These are phyloP conservation scores for Lentithecium fluviatile DNA, from an alignment of 495 filamentous ascomycete genomes.

Conservation along the genomic window DNA sequence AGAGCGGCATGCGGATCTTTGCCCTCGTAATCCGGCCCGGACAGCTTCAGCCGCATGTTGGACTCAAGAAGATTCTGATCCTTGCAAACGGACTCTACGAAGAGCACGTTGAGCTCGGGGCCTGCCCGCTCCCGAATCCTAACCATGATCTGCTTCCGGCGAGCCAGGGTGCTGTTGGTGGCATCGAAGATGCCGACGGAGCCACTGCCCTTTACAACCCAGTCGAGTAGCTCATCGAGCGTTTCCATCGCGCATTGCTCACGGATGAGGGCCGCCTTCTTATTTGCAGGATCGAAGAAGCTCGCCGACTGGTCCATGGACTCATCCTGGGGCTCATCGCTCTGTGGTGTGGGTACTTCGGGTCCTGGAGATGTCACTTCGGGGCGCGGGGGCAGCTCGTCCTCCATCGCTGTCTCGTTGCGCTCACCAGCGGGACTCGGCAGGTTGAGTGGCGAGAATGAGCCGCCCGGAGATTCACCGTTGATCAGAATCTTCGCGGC, in stretches of 20 bases:
- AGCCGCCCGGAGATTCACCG: slow-evolving; percentile 30
- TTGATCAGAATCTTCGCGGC: slow-evolving; percentile 44
- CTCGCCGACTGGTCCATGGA: slow-evolving; percentile 81
- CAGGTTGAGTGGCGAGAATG: slow-evolving; percentile 20
- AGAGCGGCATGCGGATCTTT: slow-evolving; percentile 82
- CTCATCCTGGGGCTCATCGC: slow-evolving; percentile 36
- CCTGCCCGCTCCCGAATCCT: slow-evolving; percentile 81
- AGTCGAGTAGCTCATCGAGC: slow-evolving; percentile 85
- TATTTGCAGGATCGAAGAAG: slow-evolving; percentile 93
- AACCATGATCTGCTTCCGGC: slow-evolving; percentile 78
- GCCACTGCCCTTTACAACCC: slow-evolving; percentile 75
- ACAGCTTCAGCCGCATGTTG: slow-evolving; percentile 98
- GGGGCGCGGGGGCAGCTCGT: slow-evolving; percentile 17
- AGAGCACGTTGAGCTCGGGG: slow-evolving; percentile 81
- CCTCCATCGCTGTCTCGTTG: slow-evolving; percentile 10
- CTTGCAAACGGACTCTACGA: slow-evolving; percentile 89
- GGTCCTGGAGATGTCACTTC: slow-evolving; percentile 32
- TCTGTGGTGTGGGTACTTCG: slow-evolving; percentile 15
- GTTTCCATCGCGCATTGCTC: slow-evolving; percentile 92
- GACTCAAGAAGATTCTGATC: slow-evolving; percentile 82
- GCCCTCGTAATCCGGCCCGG: slow-evolving; percentile 90
- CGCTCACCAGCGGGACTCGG: slow-evolving; percentile 6
- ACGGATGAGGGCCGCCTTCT: slow-evolving; percentile 73
- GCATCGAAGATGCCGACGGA: slow-evolving; percentile 98
- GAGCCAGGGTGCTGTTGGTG: slow-evolving; percentile 89